phyloP scores from a whole-genome alignment of 1,284 basidiomycete species.

The Cutaneotrichosporon mucoides region DNA sequence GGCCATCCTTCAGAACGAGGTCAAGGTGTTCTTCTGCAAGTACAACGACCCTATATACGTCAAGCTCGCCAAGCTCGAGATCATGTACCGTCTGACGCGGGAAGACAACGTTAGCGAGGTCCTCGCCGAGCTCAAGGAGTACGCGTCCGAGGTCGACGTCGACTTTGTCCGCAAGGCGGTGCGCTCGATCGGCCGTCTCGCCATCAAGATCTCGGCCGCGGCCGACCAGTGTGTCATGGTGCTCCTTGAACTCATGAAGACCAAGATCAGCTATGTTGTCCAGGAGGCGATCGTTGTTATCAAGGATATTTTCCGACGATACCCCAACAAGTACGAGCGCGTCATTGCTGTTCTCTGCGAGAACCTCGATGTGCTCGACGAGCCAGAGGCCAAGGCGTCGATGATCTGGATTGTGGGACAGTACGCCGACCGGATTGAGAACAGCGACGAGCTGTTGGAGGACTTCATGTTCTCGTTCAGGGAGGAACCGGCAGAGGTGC shows the following conservation, averaged over 20 bases:
- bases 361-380: constrained; percentile 92
- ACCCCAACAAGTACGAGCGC: constrained; percentile 95
- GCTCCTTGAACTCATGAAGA: constrained; percentile 82
- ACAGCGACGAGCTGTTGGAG: constrained; percentile 84
- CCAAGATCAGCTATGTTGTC: constrained; percentile 93
- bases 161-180: constrained; percentile 95
- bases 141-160: constrained; percentile 95
- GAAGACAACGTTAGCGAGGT: constrained; percentile 93
- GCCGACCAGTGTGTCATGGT: constrained; percentile 95
- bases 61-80: constrained; percentile 96
- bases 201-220: constrained; percentile 88
- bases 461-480: constrained; percentile 88
- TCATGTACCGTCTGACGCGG: constrained; percentile 90
- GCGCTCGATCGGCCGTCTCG: constrained; percentile 91
- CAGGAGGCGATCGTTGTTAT: constrained; percentile 98
- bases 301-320: constrained; percentile 99
- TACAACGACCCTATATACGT: constrained; percentile 99
- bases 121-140: constrained; percentile 94
- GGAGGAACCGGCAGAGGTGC: constrained; percentile 89
- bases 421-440: constrained; percentile 95
- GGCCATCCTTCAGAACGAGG: constrained; percentile 86
- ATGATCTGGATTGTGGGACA: constrained; percentile 99
- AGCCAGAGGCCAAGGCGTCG: constrained; percentile 95
- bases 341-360: constrained; percentile 93
- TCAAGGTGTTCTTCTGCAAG: constrained; percentile 99